Conservation (phyloP, 768 basidiomycete genomes). For the Collybia sordida region DNA sequence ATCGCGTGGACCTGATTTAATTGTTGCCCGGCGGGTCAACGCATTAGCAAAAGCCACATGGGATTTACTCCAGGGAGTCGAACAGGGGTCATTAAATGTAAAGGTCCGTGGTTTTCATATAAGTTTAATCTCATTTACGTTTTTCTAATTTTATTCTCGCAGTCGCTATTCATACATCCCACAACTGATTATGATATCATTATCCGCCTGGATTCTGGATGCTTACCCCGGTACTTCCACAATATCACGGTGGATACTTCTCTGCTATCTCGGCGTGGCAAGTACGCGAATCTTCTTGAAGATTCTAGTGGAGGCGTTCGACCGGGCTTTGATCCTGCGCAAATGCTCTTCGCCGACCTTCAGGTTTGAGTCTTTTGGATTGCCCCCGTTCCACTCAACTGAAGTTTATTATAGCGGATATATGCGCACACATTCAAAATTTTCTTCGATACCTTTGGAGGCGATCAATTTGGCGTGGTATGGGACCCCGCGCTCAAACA, state of each 20-base stretch:
- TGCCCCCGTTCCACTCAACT: background rate
- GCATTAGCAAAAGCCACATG: slow-evolving; percentile 78
- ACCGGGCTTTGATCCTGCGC: slow-evolving; percentile 82
- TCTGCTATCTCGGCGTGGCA: slow-evolving; percentile 41
- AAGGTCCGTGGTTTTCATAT: slow-evolving; percentile 43
- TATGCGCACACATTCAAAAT: slow-evolving; percentile 79
- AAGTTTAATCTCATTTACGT: background rate
- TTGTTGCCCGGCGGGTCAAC: slow-evolving; percentile 73
- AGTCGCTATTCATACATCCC: slow-evolving; percentile 88
- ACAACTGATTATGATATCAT: slow-evolving; percentile 84
- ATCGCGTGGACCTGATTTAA: slow-evolving; percentile 54
- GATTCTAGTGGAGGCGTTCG: slow-evolving; percentile 32
- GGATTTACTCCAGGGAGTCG: slow-evolving; percentile 52
- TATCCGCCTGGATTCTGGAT: slow-evolving; percentile 64
- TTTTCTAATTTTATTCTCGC: slow-evolving; percentile 4
- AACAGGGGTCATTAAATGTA: slow-evolving; percentile 51
- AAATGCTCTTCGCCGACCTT: slow-evolving; percentile 65
- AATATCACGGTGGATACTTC: slow-evolving; percentile 53
- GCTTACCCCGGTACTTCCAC: slow-evolving; percentile 75
- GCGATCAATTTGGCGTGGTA: slow-evolving; percentile 73
- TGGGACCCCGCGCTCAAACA: slow-evolving; percentile 78
- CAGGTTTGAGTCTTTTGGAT: slow-evolving; percentile 48
- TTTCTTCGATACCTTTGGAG: slow-evolving; percentile 85
- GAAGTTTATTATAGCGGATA: slow-evolving; percentile 43
- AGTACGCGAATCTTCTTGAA: slow-evolving; percentile 44